Evolutionary conservation across 148 eudicot species (phyloP).

Genomic region (Rhododendron simsii): DNA sequence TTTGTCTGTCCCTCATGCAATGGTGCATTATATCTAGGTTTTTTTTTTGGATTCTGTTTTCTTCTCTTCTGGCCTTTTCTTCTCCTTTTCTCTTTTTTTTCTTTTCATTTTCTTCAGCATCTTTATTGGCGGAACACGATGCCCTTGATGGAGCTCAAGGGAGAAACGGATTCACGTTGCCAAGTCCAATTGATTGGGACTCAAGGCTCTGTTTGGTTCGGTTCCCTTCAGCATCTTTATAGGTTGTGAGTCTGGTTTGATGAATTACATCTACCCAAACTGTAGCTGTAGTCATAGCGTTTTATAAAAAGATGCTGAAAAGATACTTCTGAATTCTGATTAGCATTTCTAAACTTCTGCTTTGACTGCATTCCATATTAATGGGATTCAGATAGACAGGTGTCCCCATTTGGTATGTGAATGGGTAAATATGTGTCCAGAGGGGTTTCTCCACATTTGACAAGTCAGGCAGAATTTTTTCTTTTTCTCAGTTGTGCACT

Average conservation of each 20-base stretch:
- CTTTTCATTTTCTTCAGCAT: neutral
- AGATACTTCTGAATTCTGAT: neutral
- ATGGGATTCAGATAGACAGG: neutral
- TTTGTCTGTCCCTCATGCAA: neutral
- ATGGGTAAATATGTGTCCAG: neutral
- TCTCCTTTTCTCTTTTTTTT: neutral
- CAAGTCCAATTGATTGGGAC: neutral
- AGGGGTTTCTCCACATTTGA: neutral
- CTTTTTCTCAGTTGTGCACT: neutral
- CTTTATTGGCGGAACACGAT: neutral
- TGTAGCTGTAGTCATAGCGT: neutral
- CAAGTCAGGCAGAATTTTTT: neutral
- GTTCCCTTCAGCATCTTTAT: neutral
- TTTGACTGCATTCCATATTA: neutral
- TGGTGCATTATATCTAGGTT: neutral
- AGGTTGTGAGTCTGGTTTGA: neutral
- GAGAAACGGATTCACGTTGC: neutral
- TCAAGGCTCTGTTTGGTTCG: neutral
- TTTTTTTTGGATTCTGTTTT: neutral
- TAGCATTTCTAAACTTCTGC: neutral
- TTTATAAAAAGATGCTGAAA: neutral
- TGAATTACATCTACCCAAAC: neutral
- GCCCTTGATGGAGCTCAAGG: neutral
- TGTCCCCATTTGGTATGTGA: neutral
- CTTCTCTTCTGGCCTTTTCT: neutral